A percentile compares a stretch with the other conserved stretches of the same genome.
phyloP scores from a whole-genome alignment of 768 basidiomycete genomes.

The Tubosaeta sp. region DNA sequence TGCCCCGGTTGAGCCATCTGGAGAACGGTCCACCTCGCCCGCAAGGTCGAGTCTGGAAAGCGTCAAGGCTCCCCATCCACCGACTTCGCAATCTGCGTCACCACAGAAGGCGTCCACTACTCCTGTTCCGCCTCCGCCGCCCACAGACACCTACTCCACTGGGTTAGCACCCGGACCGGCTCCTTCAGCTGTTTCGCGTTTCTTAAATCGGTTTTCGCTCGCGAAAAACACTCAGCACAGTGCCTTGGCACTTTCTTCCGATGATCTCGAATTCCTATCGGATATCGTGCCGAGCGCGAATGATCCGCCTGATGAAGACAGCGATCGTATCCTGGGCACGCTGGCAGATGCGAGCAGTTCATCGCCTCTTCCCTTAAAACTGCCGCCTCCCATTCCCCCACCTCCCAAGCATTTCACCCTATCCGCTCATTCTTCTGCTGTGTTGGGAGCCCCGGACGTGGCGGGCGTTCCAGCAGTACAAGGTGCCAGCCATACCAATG shows the following conservation, averaged over 20 bases:
- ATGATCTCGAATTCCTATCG: slow-evolving; percentile 80
- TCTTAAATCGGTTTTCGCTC: slow-evolving; percentile 72
- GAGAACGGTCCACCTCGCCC: slow-evolving; percentile 23
- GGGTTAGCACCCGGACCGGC: slow-evolving; percentile 21
- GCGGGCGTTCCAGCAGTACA: neutral
- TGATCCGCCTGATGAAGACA: slow-evolving; percentile 37
- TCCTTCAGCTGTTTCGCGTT: slow-evolving; percentile 77
- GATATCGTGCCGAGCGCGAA: slow-evolving; percentile 56
- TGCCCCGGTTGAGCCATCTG: slow-evolving; percentile 13
- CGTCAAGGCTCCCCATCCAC: slow-evolving; percentile 10
- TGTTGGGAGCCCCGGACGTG: neutral
- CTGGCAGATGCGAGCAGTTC: slow-evolving; percentile 42
- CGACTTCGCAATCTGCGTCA: slow-evolving; percentile 12
- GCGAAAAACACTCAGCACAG: slow-evolving; percentile 38
- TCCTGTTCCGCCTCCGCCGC: slow-evolving; percentile 10
- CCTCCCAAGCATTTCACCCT: slow-evolving; percentile 27
- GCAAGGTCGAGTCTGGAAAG: slow-evolving; percentile 31
- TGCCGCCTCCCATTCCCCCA: slow-evolving; percentile 46
- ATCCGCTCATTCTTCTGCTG: slow-evolving; percentile 11
- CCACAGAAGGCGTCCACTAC: slow-evolving; percentile 11
- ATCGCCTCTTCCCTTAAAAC: slow-evolving; percentile 36
- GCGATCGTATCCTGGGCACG: slow-evolving; percentile 32
- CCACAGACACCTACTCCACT: slow-evolving; percentile 4
- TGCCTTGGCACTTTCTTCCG: slow-evolving; percentile 67
- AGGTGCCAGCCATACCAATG: slow-evolving; percentile 1